Conservation (phyloP, 352 stramenopile species). For the Phytophthora fragariae region DNA sequence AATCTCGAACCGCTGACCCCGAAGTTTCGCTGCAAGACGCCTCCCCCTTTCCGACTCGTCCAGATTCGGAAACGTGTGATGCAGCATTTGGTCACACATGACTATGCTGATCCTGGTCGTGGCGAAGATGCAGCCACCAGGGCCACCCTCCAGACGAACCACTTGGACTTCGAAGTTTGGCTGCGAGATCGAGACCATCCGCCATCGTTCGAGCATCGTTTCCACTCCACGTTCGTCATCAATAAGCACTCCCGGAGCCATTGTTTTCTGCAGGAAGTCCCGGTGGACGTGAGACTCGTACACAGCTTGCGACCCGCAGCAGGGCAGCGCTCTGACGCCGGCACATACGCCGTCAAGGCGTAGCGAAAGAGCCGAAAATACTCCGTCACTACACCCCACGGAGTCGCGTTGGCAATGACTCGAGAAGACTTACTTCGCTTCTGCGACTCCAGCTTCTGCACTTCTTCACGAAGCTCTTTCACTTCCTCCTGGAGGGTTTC, state of each 20-base stretch:
- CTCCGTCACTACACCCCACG: too few relatives aligned
- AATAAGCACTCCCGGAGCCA: not conserved
- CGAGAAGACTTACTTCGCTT: not conserved
- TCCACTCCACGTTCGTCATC: not conserved
- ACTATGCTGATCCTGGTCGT: not conserved
- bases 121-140: not conserved
- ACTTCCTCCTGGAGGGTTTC: not conserved
- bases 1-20: not conserved
- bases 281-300: not conserved
- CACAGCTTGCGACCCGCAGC: not conserved
- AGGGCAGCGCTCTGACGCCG: not conserved
- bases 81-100: not conserved
- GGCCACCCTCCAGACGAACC: not conserved
- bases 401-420: not conserved
- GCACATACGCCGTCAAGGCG: not conserved
- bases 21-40: not conserved
- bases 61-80: not conserved
- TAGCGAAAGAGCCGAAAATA: not conserved
- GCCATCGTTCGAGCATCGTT: too few relatives aligned
- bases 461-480: not conserved
- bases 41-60: not conserved
- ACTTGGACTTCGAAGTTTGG: not conserved
- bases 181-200: not conserved
- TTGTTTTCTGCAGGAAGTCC: not conserved
- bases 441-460: not conserved